Conservation (phyloP, 202 grass and related monocot genomes). For the Schoenoplectus triqueter region DNA sequence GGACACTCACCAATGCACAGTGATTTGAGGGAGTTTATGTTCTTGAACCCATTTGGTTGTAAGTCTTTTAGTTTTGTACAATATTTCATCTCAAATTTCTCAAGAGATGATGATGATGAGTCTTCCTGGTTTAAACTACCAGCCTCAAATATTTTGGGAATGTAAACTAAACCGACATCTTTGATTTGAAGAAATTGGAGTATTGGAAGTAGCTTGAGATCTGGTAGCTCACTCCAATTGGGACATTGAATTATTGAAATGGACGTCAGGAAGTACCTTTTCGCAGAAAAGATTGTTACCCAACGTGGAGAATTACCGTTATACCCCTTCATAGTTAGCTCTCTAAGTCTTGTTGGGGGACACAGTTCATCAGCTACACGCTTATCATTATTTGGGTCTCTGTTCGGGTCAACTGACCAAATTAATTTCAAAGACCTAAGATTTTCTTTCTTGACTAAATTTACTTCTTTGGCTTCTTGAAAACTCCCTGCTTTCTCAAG, state of each 20-base stretch:
- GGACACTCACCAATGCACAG: conserved; percentile 35
- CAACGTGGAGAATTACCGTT: conserved; percentile 42
- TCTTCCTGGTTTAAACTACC: conserved; percentile 5
- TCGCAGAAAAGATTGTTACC: conserved; percentile 31
- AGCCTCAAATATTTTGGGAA: conserved; percentile 18
- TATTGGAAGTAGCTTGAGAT: conserved; percentile 31
- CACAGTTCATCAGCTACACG: conserved; percentile 41
- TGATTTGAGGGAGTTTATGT: conserved; percentile 27
- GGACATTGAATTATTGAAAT: conserved; percentile 26
- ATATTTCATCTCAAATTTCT: conserved; percentile 31
- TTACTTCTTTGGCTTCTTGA: conserved; percentile 36
- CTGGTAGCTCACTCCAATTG: conserved; percentile 29
- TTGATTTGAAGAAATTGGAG: conserved; percentile 36
- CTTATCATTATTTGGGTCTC: not conserved
- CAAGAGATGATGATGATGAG: conserved; percentile 20
- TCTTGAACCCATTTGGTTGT: conserved; percentile 30
- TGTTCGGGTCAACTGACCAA: conserved; percentile 29
- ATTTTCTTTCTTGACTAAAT: conserved; percentile 40
- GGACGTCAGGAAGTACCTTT: not conserved
- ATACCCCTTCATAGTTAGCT: conserved; percentile 43
- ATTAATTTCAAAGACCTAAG: conserved; percentile 39
- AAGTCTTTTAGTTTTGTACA: conserved; percentile 35
- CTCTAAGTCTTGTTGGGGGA: conserved; percentile 40
- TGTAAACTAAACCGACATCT: conserved; percentile 21
- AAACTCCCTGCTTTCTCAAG: conserved; percentile 39